phyloP scores from a whole-genome alignment of 2,329 filamentous ascomycete species.

The Diaporthe sp. region DNA sequence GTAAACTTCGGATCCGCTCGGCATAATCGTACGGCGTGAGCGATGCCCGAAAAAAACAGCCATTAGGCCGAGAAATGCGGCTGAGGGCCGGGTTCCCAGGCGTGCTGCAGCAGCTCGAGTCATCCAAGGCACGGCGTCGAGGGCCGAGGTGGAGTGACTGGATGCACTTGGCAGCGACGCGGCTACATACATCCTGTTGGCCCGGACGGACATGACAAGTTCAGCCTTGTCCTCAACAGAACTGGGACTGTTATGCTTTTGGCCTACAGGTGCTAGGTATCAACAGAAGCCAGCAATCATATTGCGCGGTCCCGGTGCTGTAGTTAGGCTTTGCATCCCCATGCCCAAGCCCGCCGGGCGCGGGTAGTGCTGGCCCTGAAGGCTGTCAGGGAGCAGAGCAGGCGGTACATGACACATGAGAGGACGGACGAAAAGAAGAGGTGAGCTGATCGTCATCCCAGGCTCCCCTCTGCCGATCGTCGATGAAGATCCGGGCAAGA shows the following conservation, averaged over 20 bases:
- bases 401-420: constrained; percentile 20
- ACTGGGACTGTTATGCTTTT: constrained; percentile 20
- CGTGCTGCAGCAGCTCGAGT: constrained; percentile 28
- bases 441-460: constrained; percentile 29
- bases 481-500: constrained; percentile 28
- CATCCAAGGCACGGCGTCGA: constrained; percentile 18
- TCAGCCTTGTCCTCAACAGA: constrained; percentile 25
- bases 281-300: neutral
- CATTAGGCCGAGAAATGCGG: constrained; percentile 30
- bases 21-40: neutral
- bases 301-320: neutral
- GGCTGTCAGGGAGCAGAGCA: constrained; percentile 5
- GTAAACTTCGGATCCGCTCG: constrained; percentile 11
- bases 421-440: constrained; percentile 8
- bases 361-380: neutral
- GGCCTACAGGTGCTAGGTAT: neutral
- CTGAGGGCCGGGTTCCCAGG: constrained; percentile 24
- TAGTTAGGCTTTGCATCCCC: neutral
- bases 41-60: constrained; percentile 15
- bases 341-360: neutral
- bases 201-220: constrained; percentile 21
- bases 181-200: constrained; percentile 30
- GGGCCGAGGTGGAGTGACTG: constrained; percentile 15
- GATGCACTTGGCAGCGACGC: neutral
- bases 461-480: constrained; percentile 25